Evolutionary conservation across 1,139 yeast genomes (phyloP).

Genomic region (Candida sp.): DNA sequence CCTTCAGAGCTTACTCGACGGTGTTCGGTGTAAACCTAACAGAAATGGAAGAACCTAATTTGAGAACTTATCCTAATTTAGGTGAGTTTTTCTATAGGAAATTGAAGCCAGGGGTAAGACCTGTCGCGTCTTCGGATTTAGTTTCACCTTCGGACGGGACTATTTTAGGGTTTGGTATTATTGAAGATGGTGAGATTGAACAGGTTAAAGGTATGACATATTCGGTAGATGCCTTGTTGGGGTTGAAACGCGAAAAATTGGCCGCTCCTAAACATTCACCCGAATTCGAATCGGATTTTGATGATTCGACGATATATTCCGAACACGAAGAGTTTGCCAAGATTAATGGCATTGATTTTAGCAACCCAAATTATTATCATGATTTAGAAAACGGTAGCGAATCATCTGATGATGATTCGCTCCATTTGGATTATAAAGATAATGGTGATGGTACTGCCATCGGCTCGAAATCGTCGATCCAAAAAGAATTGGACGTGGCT

Average conservation of each 20-base stretch:
- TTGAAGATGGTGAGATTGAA: slow-evolving; percentile 84
- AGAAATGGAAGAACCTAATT: slow-evolving; percentile 84
- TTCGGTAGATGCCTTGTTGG: slow-evolving; percentile 87
- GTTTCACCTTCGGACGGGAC: slow-evolving; percentile 96
- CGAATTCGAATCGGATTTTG: slow-evolving; percentile 40
- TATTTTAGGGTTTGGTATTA: slow-evolving; percentile 80
- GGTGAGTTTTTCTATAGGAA: slow-evolving; percentile 91
- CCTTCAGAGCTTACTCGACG: slow-evolving; percentile 73
- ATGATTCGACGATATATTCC: slow-evolving; percentile 41
- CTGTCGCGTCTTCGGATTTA: slow-evolving; percentile 64
- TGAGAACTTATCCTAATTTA: slow-evolving; percentile 69
- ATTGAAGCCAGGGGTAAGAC: slow-evolving; percentile 77
- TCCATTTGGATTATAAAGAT: slow-evolving; percentile 46
- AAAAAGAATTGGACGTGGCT: slow-evolving; percentile 41
- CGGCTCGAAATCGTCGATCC: slow-evolving; percentile 29
- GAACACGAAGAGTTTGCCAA: slow-evolving; percentile 78
- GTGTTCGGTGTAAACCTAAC: slow-evolving; percentile 86
- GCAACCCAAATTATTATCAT: not conserved
- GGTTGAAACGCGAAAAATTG: slow-evolving; percentile 47
- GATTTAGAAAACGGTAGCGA: slow-evolving; percentile 16
- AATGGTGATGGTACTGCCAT: slow-evolving; percentile 55
- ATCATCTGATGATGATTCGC: slow-evolving; percentile 38
- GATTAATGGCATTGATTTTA: slow-evolving; percentile 55
- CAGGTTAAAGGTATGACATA: slow-evolving; percentile 97
- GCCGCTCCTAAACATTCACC: slow-evolving; percentile 63